Percentiles rank a stretch among this genome's conserved stretches.
phyloP scores from a whole-genome alignment of 2,329 filamentous ascomycete genomes.

The Epichloe elymi region DNA sequence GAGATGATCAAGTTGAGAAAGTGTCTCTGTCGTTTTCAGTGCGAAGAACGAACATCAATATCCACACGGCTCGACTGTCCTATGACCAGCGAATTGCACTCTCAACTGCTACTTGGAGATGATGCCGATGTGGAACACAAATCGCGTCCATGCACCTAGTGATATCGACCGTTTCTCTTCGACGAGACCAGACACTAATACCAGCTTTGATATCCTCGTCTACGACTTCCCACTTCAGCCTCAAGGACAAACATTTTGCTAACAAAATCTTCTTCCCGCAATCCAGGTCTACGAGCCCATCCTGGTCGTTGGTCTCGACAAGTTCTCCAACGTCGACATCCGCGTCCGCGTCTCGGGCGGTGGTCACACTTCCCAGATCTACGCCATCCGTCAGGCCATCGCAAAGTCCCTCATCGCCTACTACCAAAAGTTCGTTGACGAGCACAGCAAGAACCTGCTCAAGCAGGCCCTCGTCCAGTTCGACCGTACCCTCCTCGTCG shows the following conservation, averaged over 20 bases:
- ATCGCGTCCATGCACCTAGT: neutral
- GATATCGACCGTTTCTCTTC: too few species aligned
- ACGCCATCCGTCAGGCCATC: constrained; percentile 98
- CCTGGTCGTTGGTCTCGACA: constrained; percentile 93
- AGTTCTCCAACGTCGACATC: constrained; percentile 94
- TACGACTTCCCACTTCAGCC: too few species aligned
- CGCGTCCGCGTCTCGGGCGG: constrained; percentile 90
- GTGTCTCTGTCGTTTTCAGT: neutral
- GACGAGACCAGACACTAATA: neutral
- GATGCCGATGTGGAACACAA: neutral
- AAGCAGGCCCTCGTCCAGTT: constrained; percentile 95
- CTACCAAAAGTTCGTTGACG: constrained; percentile 99
- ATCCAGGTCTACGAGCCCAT: constrained; percentile 89
- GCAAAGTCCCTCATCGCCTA: constrained; percentile 68
- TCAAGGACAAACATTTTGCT: neutral
- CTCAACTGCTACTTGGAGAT: neutral
- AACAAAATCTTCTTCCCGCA: neutral
- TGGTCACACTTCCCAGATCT: constrained; percentile 95
- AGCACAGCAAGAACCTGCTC: constrained; percentile 99
- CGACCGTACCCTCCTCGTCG: constrained; percentile 94
- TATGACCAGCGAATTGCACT: neutral
- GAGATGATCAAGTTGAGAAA: neutral
- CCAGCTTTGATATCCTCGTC: too few species aligned
- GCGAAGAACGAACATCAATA: neutral
- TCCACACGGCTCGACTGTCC: neutral